These are phyloP conservation scores for Setaria italica DNA, from an alignment of 202 grass and related monocot species.

Conservation along the genomic window DNA sequence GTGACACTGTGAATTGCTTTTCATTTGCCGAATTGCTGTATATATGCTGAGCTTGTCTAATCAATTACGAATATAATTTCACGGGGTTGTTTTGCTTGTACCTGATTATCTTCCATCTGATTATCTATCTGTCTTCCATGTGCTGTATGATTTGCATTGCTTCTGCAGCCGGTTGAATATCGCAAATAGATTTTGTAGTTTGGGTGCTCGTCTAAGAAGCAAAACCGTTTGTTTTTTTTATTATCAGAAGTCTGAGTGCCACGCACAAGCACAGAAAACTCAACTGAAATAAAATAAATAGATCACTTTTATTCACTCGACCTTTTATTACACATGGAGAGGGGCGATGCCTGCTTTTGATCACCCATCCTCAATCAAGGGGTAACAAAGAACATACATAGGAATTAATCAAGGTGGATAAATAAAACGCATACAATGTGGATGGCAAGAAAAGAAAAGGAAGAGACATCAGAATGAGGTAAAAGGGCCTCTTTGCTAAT, in stretches of 20 bases:
- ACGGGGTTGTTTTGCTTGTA: background rate
- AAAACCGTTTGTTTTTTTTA: background rate
- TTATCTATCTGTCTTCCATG: background rate
- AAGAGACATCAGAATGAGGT: conserved; percentile 29
- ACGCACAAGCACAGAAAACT: background rate
- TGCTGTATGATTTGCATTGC: background rate
- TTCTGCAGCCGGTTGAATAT: background rate
- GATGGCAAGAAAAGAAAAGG: background rate
- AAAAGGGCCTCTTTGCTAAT: conserved; percentile 32
- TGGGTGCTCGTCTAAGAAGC: background rate
- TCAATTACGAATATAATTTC: conserved; percentile 12
- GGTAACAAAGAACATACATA: conserved; percentile 7
- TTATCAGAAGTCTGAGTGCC: background rate
- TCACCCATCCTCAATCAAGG: conserved; percentile 39
- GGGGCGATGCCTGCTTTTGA: conserved; percentile 45
- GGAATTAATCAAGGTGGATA: background rate
- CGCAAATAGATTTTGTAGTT: background rate
- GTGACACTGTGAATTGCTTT: conserved; percentile 20
- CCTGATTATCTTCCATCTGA: background rate
- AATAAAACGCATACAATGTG: conserved; percentile 28
- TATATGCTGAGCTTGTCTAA: conserved; percentile 37
- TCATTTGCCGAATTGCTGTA: background rate
- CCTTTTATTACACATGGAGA: conserved; percentile 52
- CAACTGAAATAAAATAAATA: conserved; percentile 21
- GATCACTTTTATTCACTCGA: conserved; percentile 49